Base-by-base conservation (phyloP, 2,329 filamentous ascomycete species). In the Monosporascus ibericus region DNA sequence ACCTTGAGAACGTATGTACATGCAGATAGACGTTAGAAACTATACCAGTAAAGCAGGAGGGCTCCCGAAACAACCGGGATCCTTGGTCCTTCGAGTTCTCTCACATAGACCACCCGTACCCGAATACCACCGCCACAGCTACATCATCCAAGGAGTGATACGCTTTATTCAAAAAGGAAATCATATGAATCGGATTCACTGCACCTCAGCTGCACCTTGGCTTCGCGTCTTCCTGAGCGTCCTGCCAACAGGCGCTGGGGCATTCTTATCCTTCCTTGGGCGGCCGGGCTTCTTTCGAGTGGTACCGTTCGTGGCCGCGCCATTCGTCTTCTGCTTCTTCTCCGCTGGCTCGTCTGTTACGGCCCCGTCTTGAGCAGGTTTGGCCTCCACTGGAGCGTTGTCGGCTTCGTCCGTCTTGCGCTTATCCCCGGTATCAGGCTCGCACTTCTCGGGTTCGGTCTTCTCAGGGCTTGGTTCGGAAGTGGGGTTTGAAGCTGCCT, bases 311-410 rank as follows among this genome's bases (percentile, higher is more conserved):
- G 61, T 58, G 44, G 57, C 50, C 38, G 60, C 60, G 40, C 70
- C 68, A 42, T 70, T 68, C 6, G 70, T 64, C 58, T 72, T 75
- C 49, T 67, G 64, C 56, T 75, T 76, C 61, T 75, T 76, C 44
- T 68, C 68, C 2, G 60, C 54, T 3, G 64, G 64, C 52, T 67
- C 67, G 5, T 60, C 55, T 4, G 20, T 48, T 8, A 54, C 46
- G n/a, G 47, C 48, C 18, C 55, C 52, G 5, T 55, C 58, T 47
- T 60, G 60, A 14, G 54, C 36, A 34, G 52, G 49, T 40, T 56
- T 52, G 22, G 40, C 1, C 14, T 25, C 42, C 24, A 22, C 22
- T 17, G 40, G 5, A 14, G 14, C 7, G 14, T 7, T 27, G 42
- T 22, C 22, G 20, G 48, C 47, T 8, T 60, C 56, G 8, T 58